These are phyloP conservation scores for Ustulina deusta DNA, from an alignment of 2,329 filamentous ascomycete genomes.

Conservation along the genomic window DNA sequence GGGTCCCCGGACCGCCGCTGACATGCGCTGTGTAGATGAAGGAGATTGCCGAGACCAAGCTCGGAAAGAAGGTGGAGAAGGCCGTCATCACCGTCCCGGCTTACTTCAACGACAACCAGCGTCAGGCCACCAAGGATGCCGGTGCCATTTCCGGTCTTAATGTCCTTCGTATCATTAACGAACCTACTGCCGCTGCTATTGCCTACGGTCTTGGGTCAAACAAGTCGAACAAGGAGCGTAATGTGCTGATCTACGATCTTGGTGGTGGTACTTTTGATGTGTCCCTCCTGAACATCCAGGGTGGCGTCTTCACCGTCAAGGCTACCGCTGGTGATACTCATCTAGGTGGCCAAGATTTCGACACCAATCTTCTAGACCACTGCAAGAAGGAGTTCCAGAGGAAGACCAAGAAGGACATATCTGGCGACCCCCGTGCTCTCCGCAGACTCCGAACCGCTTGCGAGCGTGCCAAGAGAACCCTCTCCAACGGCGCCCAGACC, in stretches of 20 bases:
- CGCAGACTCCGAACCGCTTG: conserved; percentile 97
- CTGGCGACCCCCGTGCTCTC: conserved; percentile 85
- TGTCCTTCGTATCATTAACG: conserved; percentile 99
- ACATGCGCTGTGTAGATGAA: conserved; percentile 78
- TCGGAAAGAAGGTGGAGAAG: conserved; percentile 99
- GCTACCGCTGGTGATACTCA: conserved; percentile 98
- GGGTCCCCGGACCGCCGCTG: conserved; percentile 29
- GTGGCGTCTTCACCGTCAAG: conserved; percentile 99
- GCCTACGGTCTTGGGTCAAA: conserved; percentile 96
- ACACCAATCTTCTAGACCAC: conserved; percentile 93
- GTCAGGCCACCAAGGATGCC: conserved; percentile 99
- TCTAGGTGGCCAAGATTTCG: conserved; percentile 95
- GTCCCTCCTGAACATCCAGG: conserved; percentile 97
- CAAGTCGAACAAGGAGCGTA: conserved; percentile 97
- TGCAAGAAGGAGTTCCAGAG: conserved; percentile 95
- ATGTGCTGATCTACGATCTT: conserved; percentile 99
- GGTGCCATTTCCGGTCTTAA: conserved; percentile 97
- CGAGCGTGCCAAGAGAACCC: conserved; percentile 99
- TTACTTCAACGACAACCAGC: conserved; percentile 99
- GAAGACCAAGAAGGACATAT: conserved; percentile 74
- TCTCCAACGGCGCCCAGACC: conserved; percentile 97
- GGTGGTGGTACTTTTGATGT: conserved; percentile 99
- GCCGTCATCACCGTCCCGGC: conserved; percentile 98
- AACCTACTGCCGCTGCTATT: conserved; percentile 97
- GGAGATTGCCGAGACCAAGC: conserved; percentile 97